Evolutionary conservation across 495 filamentous ascomycete genomes (phyloP).

Genomic region (Glarea lozoyensis): DNA sequence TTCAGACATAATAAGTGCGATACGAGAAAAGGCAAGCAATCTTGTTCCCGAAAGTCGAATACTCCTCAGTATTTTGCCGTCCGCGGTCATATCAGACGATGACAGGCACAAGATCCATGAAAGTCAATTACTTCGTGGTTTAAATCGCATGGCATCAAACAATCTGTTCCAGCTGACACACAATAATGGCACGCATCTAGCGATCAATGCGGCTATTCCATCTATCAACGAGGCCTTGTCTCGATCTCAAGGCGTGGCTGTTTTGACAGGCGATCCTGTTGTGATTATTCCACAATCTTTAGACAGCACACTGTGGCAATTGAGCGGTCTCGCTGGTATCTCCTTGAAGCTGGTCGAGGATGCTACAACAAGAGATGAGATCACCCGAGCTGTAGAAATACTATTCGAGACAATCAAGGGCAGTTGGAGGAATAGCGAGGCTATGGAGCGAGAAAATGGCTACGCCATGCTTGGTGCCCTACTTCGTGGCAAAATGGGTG

Average conservation of each 20-base stretch:
- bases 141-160: constrained; percentile 65
- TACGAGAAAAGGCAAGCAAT: constrained; percentile 68
- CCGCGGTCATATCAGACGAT: constrained; percentile 67
- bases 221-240: constrained; percentile 82
- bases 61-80: constrained; percentile 76
- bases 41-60: constrained; percentile 76
- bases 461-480: constrained; percentile 79
- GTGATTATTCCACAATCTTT: constrained; percentile 69
- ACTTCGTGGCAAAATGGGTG: constrained; percentile 66
- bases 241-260: constrained; percentile 65
- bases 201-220: constrained; percentile 80
- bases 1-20: constrained; percentile 85
- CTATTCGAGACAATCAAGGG: constrained; percentile 74
- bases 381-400: constrained; percentile 71
- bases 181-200: constrained; percentile 66
- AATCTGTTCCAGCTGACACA: constrained; percentile 64
- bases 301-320: constrained; percentile 86
- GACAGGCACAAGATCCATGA: constrained; percentile 61
- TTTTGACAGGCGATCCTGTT: constrained; percentile 79
- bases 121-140: constrained; percentile 60
- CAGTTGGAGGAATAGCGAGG: constrained; percentile 96
- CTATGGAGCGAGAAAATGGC: constrained; percentile 92
- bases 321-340: constrained; percentile 80
- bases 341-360: constrained; percentile 75
- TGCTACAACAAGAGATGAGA: constrained; percentile 55